These are phyloP conservation scores for Alternaria incomplexa DNA, from an alignment of 2,329 filamentous ascomycete species.

Conservation along the genomic window DNA sequence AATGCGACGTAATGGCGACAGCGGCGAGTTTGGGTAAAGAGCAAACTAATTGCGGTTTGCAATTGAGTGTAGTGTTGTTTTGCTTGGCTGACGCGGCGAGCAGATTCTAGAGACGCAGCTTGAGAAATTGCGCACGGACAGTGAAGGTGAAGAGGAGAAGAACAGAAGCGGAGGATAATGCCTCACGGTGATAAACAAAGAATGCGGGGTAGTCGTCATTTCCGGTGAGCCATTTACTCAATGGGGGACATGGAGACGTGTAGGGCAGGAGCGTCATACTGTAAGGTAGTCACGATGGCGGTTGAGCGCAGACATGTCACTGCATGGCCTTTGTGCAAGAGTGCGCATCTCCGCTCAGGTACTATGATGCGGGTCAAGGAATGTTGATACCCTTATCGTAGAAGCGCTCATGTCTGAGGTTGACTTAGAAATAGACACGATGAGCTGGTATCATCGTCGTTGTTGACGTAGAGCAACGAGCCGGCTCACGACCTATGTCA, in stretches of 20 bases:
- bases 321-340: not conserved
- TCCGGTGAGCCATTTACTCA: not conserved
- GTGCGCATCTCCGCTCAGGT: not conserved
- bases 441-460: not conserved
- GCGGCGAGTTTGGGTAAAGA: not conserved
- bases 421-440: not conserved
- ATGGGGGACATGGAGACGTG: not conserved
- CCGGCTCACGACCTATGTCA: not conserved
- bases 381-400: not conserved
- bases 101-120: too few relatives aligned
- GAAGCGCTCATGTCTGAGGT: not conserved
- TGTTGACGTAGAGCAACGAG: not conserved
- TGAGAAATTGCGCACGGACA: not conserved
- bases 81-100: not conserved
- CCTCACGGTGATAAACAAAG: not conserved
- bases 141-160: slow-evolving; percentile 1
- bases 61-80: not conserved
- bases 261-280: not conserved
- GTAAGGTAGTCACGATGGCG: not conserved
- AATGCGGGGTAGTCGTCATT: not conserved
- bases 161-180: not conserved
- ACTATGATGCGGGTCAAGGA: not conserved
- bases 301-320: not conserved
- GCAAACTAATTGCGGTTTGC: not conserved
- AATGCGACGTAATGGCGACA: not conserved